Evolutionary conservation across 208 protist species (phyloP).

Genomic region (Leishmania tarentolae): DNA sequence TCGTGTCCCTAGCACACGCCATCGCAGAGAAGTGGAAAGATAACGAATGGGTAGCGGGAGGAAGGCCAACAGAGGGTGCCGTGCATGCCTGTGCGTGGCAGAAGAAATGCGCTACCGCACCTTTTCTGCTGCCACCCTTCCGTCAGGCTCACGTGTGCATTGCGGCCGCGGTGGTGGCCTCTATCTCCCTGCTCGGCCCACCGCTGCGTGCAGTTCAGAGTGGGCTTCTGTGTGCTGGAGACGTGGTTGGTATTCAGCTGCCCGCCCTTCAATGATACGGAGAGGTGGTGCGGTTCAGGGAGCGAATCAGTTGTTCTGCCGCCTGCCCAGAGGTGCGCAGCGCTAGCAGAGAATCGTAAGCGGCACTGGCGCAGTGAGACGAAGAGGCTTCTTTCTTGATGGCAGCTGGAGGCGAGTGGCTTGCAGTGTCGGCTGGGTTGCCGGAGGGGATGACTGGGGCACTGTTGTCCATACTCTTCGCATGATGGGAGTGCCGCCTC

Average conservation of each 20-base stretch:
- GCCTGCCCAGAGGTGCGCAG: slow-evolving; percentile 20
- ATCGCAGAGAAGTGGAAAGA: background rate
- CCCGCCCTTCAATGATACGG: background rate
- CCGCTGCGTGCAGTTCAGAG: background rate
- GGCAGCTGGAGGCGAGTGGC: background rate
- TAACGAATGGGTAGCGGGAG: background rate
- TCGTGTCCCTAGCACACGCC: background rate
- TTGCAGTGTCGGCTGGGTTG: background rate
- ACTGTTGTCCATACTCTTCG: background rate
- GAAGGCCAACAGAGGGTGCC: background rate
- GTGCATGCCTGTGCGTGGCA: background rate
- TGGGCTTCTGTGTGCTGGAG: too few relatives aligned
- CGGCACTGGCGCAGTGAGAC: background rate
- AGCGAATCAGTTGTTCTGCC: slow-evolving; percentile 20
- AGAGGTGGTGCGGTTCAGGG: slow-evolving; percentile 18
- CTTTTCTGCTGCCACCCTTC: background rate
- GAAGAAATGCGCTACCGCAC: background rate
- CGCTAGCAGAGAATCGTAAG: slow-evolving; percentile 25
- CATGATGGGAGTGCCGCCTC: background rate
- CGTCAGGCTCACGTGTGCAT: background rate
- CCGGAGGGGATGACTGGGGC: background rate
- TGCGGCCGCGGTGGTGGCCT: background rate
- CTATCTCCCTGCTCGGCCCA: background rate
- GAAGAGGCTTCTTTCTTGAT: background rate
- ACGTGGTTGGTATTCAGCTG: background rate